A percentile compares a stretch with the other conserved stretches of the same genome.
These are phyloP conservation scores for Tephrocybe sp. DNA, from an alignment of 768 basidiomycete genomes.

Conservation along the genomic window DNA sequence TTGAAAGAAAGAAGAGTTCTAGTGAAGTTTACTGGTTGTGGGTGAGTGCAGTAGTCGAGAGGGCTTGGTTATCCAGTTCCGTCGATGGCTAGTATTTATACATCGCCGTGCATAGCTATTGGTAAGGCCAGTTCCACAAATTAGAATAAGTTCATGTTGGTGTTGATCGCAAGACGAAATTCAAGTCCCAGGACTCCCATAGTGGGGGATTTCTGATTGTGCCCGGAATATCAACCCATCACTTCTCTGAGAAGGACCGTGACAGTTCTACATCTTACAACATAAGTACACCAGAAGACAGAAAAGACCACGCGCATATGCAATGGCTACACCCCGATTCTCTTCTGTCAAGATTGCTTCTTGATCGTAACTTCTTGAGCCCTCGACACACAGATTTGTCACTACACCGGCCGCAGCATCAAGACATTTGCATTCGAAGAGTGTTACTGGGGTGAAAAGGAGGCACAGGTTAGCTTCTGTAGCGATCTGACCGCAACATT, in stretches of 20 bases:
- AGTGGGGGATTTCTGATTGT: not conserved
- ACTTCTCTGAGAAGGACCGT: not conserved
- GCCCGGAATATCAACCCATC: not conserved
- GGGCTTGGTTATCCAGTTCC: not conserved
- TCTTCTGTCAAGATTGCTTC: not conserved
- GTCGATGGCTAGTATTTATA: slow-evolving; percentile 2
- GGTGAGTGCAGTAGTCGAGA: not conserved
- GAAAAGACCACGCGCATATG: not conserved
- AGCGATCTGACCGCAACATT: not conserved
- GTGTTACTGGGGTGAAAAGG: not conserved
- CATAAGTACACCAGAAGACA: not conserved
- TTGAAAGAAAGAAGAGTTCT: not conserved
- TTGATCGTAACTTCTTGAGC: not conserved
- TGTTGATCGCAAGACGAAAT: not conserved
- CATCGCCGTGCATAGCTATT: not conserved
- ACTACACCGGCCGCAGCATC: too few species aligned
- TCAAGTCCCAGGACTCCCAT: not conserved
- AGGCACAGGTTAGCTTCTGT: too few species aligned
- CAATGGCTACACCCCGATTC: not conserved
- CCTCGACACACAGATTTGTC: too few species aligned
- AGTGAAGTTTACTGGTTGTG: not conserved
- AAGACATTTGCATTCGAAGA: not conserved
- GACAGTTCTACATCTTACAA: not conserved
- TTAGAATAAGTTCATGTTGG: not conserved
- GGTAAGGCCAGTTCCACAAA: not conserved